Evolutionary conservation across 129 eudicot species (phyloP), one percentile per base, ranked within the genome.

Genomic region (Pulicaria dysenterica): DNA sequence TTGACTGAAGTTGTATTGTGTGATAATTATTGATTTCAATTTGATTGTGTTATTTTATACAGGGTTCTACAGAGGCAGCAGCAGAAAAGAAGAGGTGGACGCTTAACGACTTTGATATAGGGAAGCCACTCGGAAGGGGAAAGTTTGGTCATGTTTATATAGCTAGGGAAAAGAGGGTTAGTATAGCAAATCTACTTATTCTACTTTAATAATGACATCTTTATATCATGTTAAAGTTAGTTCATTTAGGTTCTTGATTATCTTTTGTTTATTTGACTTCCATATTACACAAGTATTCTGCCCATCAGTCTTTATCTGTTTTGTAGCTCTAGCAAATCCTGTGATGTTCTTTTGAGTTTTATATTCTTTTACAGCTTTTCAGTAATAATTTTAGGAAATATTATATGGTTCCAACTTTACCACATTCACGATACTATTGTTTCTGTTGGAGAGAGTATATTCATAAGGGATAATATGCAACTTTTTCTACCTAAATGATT

Each of bases 41-140:
- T 16, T 31, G 46, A 13, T 13, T 73, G 15, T 46, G 15, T 1
- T 51, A 34, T 48, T 14, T 44, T 59, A 14, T 71, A 19, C 67
- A 79, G 83, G 73, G 59, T 72, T 9, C 69, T 63, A 46, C 64
- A 47, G 79, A 79, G 69, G 79, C 64, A 44, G 48, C 74, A 73
- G 60, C 64, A 4, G 83, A 79, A 66, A 79, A 73, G 74, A 79
- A 73, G 64, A 79, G 83, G 79, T 79, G 83, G 83, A 79, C 79
- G n/a, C 79, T 79, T 17, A 79, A 73, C 66, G 79, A 73, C 49
- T 79, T 73, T 13, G 83, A 79, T 43, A 72, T 79, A 1, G 83
- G 83, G 43, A 79, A 57, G 55, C 83, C 83, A 48, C 83, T 73
- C 1, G 83, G 83, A 79, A 79, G 79, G 72, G 82, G 82, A 31